A percentile compares a stretch with the other conserved stretches of the same genome.
Evolutionary conservation across 2,329 filamentous ascomycete genomes (phyloP).

Genomic region (Pseudogymnoascus sp.): DNA sequence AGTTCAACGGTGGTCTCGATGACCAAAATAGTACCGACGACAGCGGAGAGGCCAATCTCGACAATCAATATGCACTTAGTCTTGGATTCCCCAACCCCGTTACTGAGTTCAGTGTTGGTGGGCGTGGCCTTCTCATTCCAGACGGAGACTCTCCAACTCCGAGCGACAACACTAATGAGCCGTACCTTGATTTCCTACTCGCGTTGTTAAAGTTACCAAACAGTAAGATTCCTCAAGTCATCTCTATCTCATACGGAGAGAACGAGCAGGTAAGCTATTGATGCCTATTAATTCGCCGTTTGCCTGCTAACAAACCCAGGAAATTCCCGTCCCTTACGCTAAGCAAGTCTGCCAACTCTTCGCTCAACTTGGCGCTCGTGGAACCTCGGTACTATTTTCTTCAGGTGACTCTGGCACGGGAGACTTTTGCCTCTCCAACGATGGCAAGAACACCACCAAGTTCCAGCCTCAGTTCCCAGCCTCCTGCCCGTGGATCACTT

Average conservation of each 20-base stretch:
- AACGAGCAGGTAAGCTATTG: conserved; percentile 40
- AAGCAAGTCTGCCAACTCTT: conserved; percentile 51
- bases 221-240: conserved; percentile 45
- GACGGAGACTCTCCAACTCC: conserved; percentile 33
- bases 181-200: conserved; percentile 51
- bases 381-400: conserved; percentile 51
- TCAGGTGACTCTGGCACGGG: conserved; percentile 43
- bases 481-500: conserved; percentile 58
- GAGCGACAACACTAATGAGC: conserved; percentile 51
- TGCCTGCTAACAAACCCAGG: conserved; percentile 16
- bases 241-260: conserved; percentile 57
- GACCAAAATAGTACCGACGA: conserved; percentile 30
- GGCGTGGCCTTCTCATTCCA: conserved; percentile 41
- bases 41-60: conserved; percentile 45
- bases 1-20: conserved; percentile 15
- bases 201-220: conserved; percentile 27
- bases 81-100: conserved; percentile 39
- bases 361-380: conserved; percentile 52
- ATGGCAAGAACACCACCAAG: conserved; percentile 43
- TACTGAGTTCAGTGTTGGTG: conserved; percentile 35
- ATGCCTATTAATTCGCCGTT: neutral
- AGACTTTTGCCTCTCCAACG: conserved; percentile 46
- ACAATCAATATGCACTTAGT: conserved; percentile 43
- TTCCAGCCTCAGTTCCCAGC: conserved; percentile 54
- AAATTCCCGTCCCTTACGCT: conserved; percentile 50